phyloP scores from a whole-genome alignment of 179 eudicot species.

The Beta macrorhiza region DNA sequence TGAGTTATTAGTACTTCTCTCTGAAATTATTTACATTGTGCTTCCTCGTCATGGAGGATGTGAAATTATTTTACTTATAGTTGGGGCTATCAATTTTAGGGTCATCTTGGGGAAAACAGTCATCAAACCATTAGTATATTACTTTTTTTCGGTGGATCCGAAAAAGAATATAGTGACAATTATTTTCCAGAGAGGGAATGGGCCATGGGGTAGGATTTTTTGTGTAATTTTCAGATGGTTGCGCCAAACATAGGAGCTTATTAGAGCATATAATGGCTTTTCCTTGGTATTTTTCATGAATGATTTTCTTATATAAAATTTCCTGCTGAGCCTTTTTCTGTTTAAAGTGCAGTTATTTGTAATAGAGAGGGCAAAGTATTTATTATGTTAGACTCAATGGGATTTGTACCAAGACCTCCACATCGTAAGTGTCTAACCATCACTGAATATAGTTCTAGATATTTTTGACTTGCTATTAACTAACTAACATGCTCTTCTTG shows the following conservation, averaged over 20 bases:
- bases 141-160: neutral
- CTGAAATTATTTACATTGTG: neutral
- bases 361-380: conserved; percentile 82
- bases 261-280: neutral
- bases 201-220: neutral
- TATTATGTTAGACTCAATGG: conserved; percentile 70
- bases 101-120: neutral
- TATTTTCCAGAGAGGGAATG: too few relatives aligned
- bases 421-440: conserved; percentile 64
- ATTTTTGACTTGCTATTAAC: neutral
- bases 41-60: neutral
- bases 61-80: neutral
- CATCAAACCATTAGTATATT: neutral
- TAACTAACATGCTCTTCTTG: conserved; percentile 6
- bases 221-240: neutral
- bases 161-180: neutral
- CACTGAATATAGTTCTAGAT: neutral
- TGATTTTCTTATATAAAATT: neutral
- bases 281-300: neutral
- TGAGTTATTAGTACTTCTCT: neutral
- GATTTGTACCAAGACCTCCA: conserved; percentile 70
- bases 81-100: neutral
- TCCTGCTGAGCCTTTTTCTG: conserved; percentile 26
- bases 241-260: neutral
- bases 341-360: conserved; percentile 77